Percentiles rank a stretch among this genome's conserved stretches.
Evolutionary conservation across 129 eudicot species (phyloP).

Genomic region (Erigeron canadensis): DNA sequence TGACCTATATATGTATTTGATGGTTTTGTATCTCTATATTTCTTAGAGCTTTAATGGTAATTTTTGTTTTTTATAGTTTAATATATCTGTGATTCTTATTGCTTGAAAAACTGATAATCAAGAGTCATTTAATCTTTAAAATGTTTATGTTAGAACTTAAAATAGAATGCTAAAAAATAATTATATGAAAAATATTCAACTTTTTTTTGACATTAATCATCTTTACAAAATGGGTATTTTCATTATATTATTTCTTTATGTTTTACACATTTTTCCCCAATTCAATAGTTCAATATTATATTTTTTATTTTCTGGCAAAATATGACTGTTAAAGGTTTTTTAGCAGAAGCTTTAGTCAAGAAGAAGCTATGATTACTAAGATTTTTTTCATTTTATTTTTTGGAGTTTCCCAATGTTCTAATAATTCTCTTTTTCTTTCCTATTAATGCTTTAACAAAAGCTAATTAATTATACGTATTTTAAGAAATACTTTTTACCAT

Average conservation of each 20-base stretch:
- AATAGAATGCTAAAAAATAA: background rate
- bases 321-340: constrained; percentile 21
- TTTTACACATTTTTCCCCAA: background rate
- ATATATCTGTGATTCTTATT: background rate
- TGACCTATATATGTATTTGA: background rate
- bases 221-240: constrained; percentile 12
- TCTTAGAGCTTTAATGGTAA: background rate
- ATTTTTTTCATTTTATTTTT: constrained; percentile 9
- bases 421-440: constrained; percentile 27
- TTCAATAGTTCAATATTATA: background rate
- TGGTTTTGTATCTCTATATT: background rate
- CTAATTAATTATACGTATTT: constrained; percentile 3
- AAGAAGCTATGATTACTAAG: constrained; percentile 31
- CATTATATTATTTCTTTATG: constrained; percentile 6
- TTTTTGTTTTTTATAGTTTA: background rate
- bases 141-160: background rate
- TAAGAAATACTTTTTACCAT: background rate
- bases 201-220: background rate
- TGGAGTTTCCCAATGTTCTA: constrained; percentile 41
- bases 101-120: background rate
- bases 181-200: too few species aligned
- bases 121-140: background rate
- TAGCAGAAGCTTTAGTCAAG: constrained; percentile 35
- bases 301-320: background rate
- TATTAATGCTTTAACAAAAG: constrained; percentile 33